Percentiles rank a stretch among this genome's conserved stretches.
These are phyloP conservation scores for Fistulina hepatica DNA, from an alignment of 1,284 basidiomycete species.

Conservation along the genomic window DNA sequence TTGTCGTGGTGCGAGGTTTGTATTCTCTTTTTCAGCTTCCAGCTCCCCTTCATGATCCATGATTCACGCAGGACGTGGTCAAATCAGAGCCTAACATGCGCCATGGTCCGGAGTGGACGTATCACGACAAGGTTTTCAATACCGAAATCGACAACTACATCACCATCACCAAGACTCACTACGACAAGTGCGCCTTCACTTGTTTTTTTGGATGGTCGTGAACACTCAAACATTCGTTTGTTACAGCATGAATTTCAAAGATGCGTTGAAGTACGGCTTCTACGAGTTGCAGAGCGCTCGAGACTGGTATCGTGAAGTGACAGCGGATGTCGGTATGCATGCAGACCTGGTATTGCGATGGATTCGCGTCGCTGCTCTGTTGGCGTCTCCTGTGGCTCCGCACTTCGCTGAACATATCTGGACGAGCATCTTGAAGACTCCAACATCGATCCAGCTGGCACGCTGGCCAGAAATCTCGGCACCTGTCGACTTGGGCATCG, in stretches of 20 bases:
- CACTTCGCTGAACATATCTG: conserved; percentile 95
- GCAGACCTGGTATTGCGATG: conserved; percentile 67
- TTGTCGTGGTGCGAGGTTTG: conserved; percentile 85
- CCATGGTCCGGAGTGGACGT: conserved; percentile 49
- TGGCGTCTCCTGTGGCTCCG: conserved; percentile 85
- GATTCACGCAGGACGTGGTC: conserved; percentile 63
- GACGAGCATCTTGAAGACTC: conserved; percentile 63
- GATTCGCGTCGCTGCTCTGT: conserved; percentile 72
- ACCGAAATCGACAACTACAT: conserved; percentile 86
- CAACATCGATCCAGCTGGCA: conserved; percentile 73
- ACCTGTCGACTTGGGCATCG: conserved; percentile 46
- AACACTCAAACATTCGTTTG: conserved; percentile 3
- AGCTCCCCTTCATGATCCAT: background rate
- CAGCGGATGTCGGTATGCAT: conserved; percentile 86
- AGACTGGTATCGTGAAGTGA: conserved; percentile 96
- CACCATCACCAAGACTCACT: conserved; percentile 69
- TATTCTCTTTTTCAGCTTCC: conserved; percentile 3
- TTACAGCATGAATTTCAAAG: conserved; percentile 84
- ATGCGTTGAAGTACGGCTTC: conserved; percentile 90
- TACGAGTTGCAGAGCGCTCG: conserved; percentile 90
- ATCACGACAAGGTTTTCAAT: conserved; percentile 85
- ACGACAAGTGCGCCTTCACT: conserved; percentile 57
- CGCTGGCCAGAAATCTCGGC: conserved; percentile 61
- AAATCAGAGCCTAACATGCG: conserved; percentile 62
- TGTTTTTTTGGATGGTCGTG: background rate